Evolutionary conservation across 805 yeast genomes (phyloP).

Genomic region (Pichia rugopelliculosa): DNA sequence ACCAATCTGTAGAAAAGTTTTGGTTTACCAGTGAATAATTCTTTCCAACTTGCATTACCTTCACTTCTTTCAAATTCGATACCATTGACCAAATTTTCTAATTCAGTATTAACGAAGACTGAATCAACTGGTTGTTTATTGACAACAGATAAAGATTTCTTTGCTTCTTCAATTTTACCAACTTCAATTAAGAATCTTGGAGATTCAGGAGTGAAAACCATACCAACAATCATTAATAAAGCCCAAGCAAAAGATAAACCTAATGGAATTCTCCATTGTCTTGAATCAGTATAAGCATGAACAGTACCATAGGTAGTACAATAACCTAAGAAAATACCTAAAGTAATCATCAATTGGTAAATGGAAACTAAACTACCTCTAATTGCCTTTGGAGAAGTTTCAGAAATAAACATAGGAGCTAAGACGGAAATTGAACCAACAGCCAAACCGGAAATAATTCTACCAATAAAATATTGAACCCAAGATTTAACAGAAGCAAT

Average conservation of each 20-base stretch:
- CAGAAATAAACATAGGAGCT: conserved; percentile 56
- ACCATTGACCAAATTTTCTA: conserved; percentile 50
- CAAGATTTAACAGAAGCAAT: conserved; percentile 46
- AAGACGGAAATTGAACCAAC: conserved; percentile 49
- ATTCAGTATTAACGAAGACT: conserved; percentile 46
- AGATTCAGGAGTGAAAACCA: conserved; percentile 61
- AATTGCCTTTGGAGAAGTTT: conserved; percentile 59
- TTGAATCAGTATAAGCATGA: conserved; percentile 37
- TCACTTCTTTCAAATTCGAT: conserved; percentile 54
- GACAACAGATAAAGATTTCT: conserved; percentile 44
- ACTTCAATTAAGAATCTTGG: conserved; percentile 55
- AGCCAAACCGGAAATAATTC: conserved; percentile 50
- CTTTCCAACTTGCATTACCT: conserved; percentile 60
- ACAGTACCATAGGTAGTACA: conserved; percentile 61
- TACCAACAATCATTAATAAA: conserved; percentile 39
- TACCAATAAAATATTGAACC: conserved; percentile 60
- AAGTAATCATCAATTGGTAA: conserved; percentile 62
- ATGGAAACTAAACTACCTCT: conserved; percentile 68
- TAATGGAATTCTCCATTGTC: conserved; percentile 65
- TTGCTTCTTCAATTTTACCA: conserved; percentile 46
- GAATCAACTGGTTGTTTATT: conserved; percentile 50
- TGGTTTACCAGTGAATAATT: conserved; percentile 57
- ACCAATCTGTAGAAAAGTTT: conserved; percentile 48
- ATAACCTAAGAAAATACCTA: conserved; percentile 67
- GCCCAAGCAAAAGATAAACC: conserved; percentile 47